A percentile compares a stretch with the other conserved stretches of the same genome.
phyloP scores from a whole-genome alignment of 352 stramenopile genomes.

The Phytophthora europaea region DNA sequence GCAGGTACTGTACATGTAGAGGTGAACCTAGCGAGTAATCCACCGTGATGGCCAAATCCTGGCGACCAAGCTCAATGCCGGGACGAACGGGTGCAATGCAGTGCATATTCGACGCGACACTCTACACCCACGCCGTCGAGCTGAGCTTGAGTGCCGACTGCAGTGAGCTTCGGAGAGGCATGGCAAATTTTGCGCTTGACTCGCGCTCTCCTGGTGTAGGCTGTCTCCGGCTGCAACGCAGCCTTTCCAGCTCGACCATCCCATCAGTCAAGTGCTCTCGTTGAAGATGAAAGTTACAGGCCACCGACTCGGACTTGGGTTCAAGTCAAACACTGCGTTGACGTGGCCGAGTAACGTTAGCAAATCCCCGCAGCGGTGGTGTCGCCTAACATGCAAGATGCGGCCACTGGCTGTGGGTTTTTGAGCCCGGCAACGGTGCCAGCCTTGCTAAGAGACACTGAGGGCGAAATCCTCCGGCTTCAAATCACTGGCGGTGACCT shows the following conservation, averaged over 20 bases:
- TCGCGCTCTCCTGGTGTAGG: neutral
- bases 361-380: neutral
- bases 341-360: neutral
- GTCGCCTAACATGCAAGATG: neutral
- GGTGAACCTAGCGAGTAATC: constrained; percentile 11
- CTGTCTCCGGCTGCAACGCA: neutral
- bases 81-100: constrained; percentile 13
- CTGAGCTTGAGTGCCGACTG: neutral
- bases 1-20: constrained; percentile 13
- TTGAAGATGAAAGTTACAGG: neutral
- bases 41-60: constrained; percentile 23
- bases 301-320: neutral
- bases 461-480: constrained; percentile 25
- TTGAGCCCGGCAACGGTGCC: neutral
- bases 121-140: too few relatives aligned
- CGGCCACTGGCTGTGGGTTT: neutral
- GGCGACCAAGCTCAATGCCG: constrained; percentile 18
- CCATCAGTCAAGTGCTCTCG: neutral
- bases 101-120: neutral
- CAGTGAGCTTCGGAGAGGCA: neutral
- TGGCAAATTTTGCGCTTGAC: neutral
- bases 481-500: constrained; percentile 24
- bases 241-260: neutral
- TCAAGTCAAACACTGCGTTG: neutral
- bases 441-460: constrained; percentile 17